These are phyloP conservation scores for Omphalea diandra DNA, from an alignment of 441 rosid genomes.

Conservation along the genomic window DNA sequence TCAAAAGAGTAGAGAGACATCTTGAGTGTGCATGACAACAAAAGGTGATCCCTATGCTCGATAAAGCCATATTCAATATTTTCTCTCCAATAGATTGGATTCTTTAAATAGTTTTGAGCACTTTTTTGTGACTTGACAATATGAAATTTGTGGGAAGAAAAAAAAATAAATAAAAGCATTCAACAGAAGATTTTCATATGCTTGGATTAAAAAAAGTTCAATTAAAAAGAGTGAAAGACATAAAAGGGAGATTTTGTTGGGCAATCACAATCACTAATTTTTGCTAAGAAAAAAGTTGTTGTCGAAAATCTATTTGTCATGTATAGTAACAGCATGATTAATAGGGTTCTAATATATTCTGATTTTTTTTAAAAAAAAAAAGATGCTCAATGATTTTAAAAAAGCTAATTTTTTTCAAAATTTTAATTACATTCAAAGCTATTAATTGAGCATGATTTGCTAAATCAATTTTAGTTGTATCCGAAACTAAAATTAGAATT, in stretches of 20 bases:
- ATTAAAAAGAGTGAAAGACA: conserved; percentile 24
- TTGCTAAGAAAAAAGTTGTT: neutral
- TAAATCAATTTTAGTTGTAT: no score
- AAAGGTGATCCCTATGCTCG: conserved; percentile 39
- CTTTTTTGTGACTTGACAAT: conserved; percentile 26
- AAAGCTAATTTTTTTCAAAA: no score
- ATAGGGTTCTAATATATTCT: no score
- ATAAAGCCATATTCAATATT: conserved; percentile 29
- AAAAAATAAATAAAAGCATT: conserved; percentile 19
- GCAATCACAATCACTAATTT: neutral
- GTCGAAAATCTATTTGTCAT: neutral
- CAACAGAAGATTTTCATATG: conserved; percentile 20
- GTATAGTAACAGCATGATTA: neutral
- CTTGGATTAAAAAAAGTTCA: conserved; percentile 11
- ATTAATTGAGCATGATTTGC: no score
- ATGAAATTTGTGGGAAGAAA: conserved; percentile 10
- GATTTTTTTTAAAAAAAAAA: no score
- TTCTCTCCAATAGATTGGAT: neutral
- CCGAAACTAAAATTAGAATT: no score
- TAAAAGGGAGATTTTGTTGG: conserved; percentile 22
- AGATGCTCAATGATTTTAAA: no score
- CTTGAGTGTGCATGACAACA: conserved; percentile 30
- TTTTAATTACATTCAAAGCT: no score
- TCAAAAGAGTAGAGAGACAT: conserved; percentile 46
- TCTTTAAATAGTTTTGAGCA: conserved; percentile 17